phyloP scores from a whole-genome alignment of 768 basidiomycete genomes.

The Leccinum broughii region DNA sequence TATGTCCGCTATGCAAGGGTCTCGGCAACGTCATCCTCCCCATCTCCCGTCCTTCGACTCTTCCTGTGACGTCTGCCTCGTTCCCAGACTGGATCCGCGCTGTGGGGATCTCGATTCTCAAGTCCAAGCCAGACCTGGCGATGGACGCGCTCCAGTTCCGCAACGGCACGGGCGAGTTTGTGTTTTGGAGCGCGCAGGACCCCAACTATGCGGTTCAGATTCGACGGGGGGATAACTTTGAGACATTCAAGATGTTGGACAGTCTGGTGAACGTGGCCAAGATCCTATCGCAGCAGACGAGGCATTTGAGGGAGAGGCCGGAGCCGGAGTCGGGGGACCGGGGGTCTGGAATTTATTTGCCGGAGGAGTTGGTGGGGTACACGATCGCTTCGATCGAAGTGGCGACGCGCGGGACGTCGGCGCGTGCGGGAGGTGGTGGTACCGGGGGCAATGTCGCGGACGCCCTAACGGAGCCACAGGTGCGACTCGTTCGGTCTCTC shows the following conservation, averaged over 20 bases:
- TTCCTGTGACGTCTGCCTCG: conserved; percentile 48
- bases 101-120: conserved; percentile 86
- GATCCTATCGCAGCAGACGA: conserved; percentile 80
- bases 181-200: conserved; percentile 87
- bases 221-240: conserved; percentile 53
- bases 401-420: conserved; percentile 66
- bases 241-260: conserved; percentile 80
- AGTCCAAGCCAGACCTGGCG: conserved; percentile 72
- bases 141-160: conserved; percentile 74
- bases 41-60: conserved; percentile 53
- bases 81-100: conserved; percentile 91
- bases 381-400: conserved; percentile 83
- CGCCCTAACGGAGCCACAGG: conserved; percentile 64
- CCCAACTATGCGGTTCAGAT: conserved; percentile 60
- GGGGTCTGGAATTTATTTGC: conserved; percentile 85
- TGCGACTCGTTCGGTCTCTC: conserved; percentile 75
- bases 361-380: conserved; percentile 89
- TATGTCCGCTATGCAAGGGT: conserved; percentile 97
- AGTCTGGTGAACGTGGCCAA: conserved; percentile 79
- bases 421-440: conserved; percentile 34
- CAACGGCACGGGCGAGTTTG: conserved; percentile 85
- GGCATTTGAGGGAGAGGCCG: conserved; percentile 75
- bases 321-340: conserved; percentile 73
- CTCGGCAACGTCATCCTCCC: conserved; percentile 94
- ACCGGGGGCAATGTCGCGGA: conserved; percentile 62